Conservation (phyloP, 805 yeast genomes). For the Millerozyma acaciae region DNA sequence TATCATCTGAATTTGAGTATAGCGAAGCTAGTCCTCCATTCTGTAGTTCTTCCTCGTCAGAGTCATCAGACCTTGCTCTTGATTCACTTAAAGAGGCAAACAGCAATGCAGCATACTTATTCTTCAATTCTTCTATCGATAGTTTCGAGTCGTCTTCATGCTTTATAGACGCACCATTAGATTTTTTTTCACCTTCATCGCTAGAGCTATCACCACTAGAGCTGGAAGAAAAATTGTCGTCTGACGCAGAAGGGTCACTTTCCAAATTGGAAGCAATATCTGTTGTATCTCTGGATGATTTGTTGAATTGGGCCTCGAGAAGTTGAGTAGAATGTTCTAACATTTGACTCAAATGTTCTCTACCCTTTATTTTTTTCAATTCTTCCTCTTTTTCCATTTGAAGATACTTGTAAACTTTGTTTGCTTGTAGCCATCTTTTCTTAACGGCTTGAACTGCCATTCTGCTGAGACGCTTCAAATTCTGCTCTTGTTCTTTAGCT, state of each 20-base stretch:
- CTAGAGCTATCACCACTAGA: constrained; percentile 7
- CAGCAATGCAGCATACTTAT: constrained; percentile 57
- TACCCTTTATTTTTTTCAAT: constrained; percentile 73
- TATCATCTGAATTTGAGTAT: constrained; percentile 1
- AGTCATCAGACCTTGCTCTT: too few relatives aligned
- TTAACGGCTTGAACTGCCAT: constrained; percentile 79
- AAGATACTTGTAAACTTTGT: constrained; percentile 68
- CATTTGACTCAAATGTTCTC: constrained; percentile 82
- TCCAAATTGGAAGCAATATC: constrained; percentile 8
- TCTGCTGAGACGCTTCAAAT: constrained; percentile 67
- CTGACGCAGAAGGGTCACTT: constrained; percentile 16
- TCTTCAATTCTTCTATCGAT: constrained; percentile 51
- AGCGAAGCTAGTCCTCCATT: too few relatives aligned
- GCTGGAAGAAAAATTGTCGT: constrained; percentile 14
- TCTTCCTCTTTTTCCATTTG: constrained; percentile 79
- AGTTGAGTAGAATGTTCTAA: constrained; percentile 88
- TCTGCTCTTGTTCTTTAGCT: constrained; percentile 69
- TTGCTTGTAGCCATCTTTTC: constrained; percentile 88
- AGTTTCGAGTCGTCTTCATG: constrained; percentile 44
- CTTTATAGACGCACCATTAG: constrained; percentile 11
- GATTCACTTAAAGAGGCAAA: too few relatives aligned
- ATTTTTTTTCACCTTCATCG: constrained; percentile 19
- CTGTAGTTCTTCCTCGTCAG: too few relatives aligned
- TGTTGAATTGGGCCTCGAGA: constrained; percentile 75
- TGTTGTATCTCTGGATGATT: constrained; percentile 24